Evolutionary conservation across 2,329 filamentous ascomycete species (phyloP).

Genomic region (Aspergillus ustus): DNA sequence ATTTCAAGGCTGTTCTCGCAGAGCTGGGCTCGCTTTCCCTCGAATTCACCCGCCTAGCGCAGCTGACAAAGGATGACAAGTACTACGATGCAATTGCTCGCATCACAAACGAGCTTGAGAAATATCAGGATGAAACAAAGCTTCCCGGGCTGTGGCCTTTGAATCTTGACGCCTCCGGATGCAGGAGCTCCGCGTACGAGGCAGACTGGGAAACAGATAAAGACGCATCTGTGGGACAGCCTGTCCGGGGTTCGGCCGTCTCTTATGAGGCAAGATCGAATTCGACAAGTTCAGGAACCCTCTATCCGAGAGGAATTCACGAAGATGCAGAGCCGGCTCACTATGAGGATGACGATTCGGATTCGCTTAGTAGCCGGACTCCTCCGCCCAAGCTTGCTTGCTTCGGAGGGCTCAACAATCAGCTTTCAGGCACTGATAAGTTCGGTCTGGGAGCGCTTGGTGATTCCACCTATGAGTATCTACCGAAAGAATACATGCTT

Average conservation of each 20-base stretch:
- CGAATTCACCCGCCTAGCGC: conserved; percentile 87
- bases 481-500: conserved; percentile 55
- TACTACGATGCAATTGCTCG: conserved; percentile 91
- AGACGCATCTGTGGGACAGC: conserved; percentile 15
- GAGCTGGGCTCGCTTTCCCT: conserved; percentile 80
- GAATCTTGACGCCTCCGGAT: conserved; percentile 77
- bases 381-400: conserved; percentile 36
- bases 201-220: background rate
- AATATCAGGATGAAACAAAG: conserved; percentile 71
- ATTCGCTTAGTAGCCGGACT: conserved; percentile 16
- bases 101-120: conserved; percentile 78
- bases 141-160: conserved; percentile 83
- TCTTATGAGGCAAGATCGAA: conserved; percentile 1
- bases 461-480: conserved; percentile 56
- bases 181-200: conserved; percentile 54
- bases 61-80: conserved; percentile 77
- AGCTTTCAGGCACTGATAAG: conserved; percentile 39
- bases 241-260: conserved; percentile 7
- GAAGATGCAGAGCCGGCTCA: conserved; percentile 35
- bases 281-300: conserved; percentile 16
- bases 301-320: conserved; percentile 25
- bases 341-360: conserved; percentile 23
- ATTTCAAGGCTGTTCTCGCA: conserved; percentile 60
- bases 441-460: conserved; percentile 52
- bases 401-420: conserved; percentile 44